Base-by-base conservation (phyloP, 176 grass and related monocot species). In the Luzula sylvatica region DNA sequence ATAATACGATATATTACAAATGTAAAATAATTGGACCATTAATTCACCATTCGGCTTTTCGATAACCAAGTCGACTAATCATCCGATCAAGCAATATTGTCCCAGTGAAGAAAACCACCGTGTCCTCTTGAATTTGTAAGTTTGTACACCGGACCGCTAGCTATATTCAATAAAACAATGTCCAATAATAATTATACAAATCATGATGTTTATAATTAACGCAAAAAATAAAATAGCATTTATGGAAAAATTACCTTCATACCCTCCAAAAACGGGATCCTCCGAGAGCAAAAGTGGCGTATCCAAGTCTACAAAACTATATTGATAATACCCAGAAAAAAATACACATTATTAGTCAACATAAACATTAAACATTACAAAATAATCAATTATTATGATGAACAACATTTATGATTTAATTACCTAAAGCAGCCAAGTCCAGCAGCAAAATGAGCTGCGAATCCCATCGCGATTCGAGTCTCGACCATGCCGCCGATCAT, bases 401-500 rank as follows among this genome's bases (percentile, higher is more conserved):
- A 9, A 62, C 5, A 67, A 40, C 26, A 3, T 38, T 29, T 8
- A 11, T 4, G 30, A 4, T 26, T 27, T 41, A 35, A 55, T 17
- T 43, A 79, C 92, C 92, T 90, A 73, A 98, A 98, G 67, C 92
- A 82, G 48, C 81, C 85, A 18, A 98, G 73, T 3, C 92, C 92
- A 86, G 92, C 85, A 57, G 92, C 85, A 26, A 90, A 78, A 74
- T 98, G 92, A 14, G 81, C 85, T 42, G 92, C 78, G 45, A 98
- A 98, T 41, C 92, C 85, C 85, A 90, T 90, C 19, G 81, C 85
- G 0, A 98, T 66, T 49, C 85, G 86, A 39, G 92, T 98, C 72
- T 98, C 86, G 3, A 98, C 86, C 92, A 98, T 98, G 42, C 92
- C 86, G 14, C 92, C 92, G 41, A 98, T 90, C 92, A 98, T 98